phyloP scores from a whole-genome alignment of 768 basidiomycete genomes.

The Rubroboletus satanas region DNA sequence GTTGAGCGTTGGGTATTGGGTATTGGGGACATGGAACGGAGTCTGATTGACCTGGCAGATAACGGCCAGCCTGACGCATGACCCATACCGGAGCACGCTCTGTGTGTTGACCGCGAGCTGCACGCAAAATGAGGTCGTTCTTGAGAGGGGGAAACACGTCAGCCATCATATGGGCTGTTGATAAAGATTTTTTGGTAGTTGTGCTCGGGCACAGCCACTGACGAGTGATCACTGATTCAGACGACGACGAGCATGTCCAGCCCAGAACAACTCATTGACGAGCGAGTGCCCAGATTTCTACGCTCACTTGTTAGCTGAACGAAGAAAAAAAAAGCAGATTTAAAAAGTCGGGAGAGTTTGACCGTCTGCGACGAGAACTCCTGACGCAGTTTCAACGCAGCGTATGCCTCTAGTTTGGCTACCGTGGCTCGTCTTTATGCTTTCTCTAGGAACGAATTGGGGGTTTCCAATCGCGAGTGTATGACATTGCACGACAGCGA shows the following conservation, averaged over 20 bases:
- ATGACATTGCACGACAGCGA: conserved; percentile 57
- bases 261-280: conserved; percentile 61
- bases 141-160: conserved; percentile 64
- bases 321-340: no score
- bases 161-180: conserved; percentile 34
- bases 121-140: conserved; percentile 88
- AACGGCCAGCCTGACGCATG: conserved; percentile 95
- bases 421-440: background rate
- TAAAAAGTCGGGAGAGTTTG: conserved; percentile 78
- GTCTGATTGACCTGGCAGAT: conserved; percentile 72
- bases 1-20: background rate
- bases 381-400: conserved; percentile 57
- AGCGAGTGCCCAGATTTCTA: conserved; percentile 37
- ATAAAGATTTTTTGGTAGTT: background rate
- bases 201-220: conserved; percentile 10
- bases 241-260: conserved; percentile 47
- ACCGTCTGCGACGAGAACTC: conserved; percentile 63
- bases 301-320: no score
- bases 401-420: conserved; percentile 35
- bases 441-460: conserved; percentile 43
- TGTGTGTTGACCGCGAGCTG: conserved; percentile 83
- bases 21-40: background rate
- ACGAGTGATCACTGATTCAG: no score
- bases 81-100: conserved; percentile 97
- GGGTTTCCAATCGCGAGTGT: conserved; percentile 55